phyloP scores from a whole-genome alignment of 306 rosid genomes.

The Mimosa pudica region DNA sequence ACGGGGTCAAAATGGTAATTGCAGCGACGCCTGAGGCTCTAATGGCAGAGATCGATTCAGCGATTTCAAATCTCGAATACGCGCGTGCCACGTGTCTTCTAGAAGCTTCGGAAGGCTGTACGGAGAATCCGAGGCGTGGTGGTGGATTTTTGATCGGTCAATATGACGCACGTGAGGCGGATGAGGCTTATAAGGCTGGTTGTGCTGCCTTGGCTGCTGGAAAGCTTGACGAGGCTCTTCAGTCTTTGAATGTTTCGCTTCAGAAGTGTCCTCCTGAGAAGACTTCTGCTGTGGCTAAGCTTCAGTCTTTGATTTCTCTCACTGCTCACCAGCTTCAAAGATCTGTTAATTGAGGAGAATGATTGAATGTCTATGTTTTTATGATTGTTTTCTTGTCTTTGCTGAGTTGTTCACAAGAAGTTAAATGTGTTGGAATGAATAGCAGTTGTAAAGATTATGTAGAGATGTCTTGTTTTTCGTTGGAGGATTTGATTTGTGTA shows the following conservation, averaged over 20 bases:
- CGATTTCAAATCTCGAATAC: constrained; percentile 74
- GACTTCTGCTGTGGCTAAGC: constrained; percentile 64
- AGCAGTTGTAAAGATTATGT: background rate
- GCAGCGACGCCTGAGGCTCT: constrained; percentile 77
- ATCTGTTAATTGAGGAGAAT: constrained; percentile 34
- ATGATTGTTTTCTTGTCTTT: background rate
- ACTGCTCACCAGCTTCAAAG: constrained; percentile 70
- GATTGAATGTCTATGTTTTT: background rate
- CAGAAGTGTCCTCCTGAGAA: constrained; percentile 77
- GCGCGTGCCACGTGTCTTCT: constrained; percentile 61
- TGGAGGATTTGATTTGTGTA: background rate
- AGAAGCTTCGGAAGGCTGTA: constrained; percentile 37
- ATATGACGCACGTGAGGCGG: constrained; percentile 69
- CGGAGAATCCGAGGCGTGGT: constrained; percentile 17
- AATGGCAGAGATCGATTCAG: constrained; percentile 77
- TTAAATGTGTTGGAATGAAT: background rate
- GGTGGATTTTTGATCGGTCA: constrained; percentile 25
- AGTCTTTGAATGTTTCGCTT: constrained; percentile 61
- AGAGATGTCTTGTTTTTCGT: background rate
- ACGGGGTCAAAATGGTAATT: constrained; percentile 63
- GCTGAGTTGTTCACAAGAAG: background rate
- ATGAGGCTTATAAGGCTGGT: constrained; percentile 79
- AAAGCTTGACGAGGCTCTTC: constrained; percentile 74
- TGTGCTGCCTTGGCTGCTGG: constrained; percentile 84
- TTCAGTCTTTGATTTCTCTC: constrained; percentile 70